Evolutionary conservation across 179 eudicot species (phyloP), one percentile per base, ranked within the genome.

Genomic region (Spergularia azorica): DNA sequence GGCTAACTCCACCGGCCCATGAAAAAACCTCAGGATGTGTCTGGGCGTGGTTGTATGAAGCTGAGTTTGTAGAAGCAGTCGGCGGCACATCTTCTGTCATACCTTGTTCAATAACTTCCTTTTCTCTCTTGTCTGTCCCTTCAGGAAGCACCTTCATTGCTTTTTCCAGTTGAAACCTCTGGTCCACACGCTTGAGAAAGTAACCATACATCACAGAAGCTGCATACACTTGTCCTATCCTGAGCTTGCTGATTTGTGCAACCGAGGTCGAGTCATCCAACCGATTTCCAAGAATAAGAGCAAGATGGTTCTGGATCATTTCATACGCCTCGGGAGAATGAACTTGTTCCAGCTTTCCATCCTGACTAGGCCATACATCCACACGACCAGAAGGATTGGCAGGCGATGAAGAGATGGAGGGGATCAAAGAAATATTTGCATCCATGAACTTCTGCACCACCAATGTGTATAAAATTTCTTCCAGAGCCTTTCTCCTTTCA

Each of bases 201-300:
- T 95, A 95, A 14, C 99, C 97, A 60, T 93, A 95, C 97, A 95
- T 95, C 54, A 93, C 89, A 4, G 99, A 95, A 13, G 97, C 99
- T 2, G 99, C 99, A 79, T 95, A 95, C 36, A 93, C 97, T 72
- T 95, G 99, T 32, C 99, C 99, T 16, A 93, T 92, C 74, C 95
- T 82, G 18, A 91, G 86, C 74, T 90, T 95, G 90, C 99, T 95
- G 68, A 95, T 87, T 77, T 93, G 88, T 13, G 97, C 97, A 14
- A 91, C 85, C 16, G 97, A 85, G 36, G 77, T 75, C 57, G 92
- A 75, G 77, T 95, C 97, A 3, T 86, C 84, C 51, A 83, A 18
- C 9, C 97, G 89, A 62, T 88, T 90, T 36, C 99, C 99, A 2
- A 95, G 90, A 77, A 95, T 90, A 14, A 95, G 88, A 65, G 97